phyloP scores from a whole-genome alignment of 768 basidiomycete species.

The Boletus subcaerulescens region DNA sequence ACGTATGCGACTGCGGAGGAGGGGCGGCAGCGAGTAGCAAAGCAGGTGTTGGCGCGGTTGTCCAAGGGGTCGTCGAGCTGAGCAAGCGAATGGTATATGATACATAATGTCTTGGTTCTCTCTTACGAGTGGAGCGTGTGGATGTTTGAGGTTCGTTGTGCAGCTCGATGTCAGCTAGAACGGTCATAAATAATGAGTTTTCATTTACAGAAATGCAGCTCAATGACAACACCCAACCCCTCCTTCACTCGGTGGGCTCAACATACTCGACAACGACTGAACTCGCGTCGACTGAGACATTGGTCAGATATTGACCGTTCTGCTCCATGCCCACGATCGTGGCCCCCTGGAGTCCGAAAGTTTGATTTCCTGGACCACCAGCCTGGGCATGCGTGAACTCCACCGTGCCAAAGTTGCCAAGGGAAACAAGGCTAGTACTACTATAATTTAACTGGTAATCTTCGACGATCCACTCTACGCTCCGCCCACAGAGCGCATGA shows the following conservation, averaged over 20 bases:
- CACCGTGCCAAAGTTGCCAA: conserved; percentile 6
- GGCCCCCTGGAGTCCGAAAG: neutral
- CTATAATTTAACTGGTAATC: neutral
- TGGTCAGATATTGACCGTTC: neutral
- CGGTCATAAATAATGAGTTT: too few species aligned
- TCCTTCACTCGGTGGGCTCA: too few species aligned
- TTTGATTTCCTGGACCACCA: neutral
- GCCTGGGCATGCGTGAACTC: conserved; percentile 4
- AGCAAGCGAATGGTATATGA: neutral
- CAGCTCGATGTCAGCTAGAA: too few species aligned
- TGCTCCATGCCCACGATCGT: neutral
- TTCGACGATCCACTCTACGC: conserved; percentile 12
- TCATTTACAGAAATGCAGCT: too few species aligned
- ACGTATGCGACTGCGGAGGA: conserved; percentile 37
- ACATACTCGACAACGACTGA: too few species aligned
- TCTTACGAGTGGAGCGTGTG: too few species aligned
- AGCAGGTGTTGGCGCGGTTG: conserved; percentile 41
- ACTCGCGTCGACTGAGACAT: neutral
- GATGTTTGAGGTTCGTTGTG: too few species aligned
- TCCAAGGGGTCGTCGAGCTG: conserved; percentile 16
- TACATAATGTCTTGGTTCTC: too few species aligned
- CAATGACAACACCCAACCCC: too few species aligned
- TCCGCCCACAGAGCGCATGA: neutral
- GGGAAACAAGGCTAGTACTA: neutral
- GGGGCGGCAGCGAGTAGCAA: conserved; percentile 43